A percentile compares a stretch with the other conserved stretches of the same genome.
Conservation (phyloP, 176 grass and related monocot species). For the Dendrocalamus sinicus region DNA sequence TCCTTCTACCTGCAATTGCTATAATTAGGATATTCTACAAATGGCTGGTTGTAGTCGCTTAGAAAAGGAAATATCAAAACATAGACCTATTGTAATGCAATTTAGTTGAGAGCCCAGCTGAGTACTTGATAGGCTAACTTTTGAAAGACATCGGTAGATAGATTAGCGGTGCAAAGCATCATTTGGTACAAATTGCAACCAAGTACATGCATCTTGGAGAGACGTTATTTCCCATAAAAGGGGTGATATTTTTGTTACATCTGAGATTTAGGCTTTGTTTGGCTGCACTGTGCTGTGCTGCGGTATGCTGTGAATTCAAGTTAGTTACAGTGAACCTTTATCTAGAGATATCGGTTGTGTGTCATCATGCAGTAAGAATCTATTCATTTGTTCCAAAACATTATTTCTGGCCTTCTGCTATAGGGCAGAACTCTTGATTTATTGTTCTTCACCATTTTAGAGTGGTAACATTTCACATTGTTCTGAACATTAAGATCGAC, state of each 20-base stretch:
- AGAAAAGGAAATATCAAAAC: constrained; percentile 5
- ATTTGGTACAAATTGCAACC: constrained; percentile 26
- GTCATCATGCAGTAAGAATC: neutral
- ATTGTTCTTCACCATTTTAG: constrained; percentile 26
- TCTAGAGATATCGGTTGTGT: constrained; percentile 17
- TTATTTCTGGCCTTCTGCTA: constrained; percentile 1
- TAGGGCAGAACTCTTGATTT: neutral
- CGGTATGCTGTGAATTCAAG: constrained; percentile 13
- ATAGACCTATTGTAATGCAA: neutral
- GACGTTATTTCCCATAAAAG: neutral
- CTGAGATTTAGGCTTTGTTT: constrained; percentile 15
- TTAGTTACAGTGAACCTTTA: constrained; percentile 4
- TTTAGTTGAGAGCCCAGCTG: constrained; percentile 4
- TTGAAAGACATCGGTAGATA: constrained; percentile 15
- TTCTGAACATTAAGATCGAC: neutral
- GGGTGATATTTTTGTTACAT: neutral
- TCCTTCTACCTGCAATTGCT: constrained; percentile 5
- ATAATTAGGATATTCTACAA: constrained; percentile 7
- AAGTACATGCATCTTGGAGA: constrained; percentile 21
- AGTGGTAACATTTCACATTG: neutral
- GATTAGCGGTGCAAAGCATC: neutral
- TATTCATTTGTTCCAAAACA: constrained; percentile 30
- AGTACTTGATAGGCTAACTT: neutral
- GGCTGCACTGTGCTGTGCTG: neutral
- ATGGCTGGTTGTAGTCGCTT: neutral